Evolutionary conservation across 2,329 filamentous ascomycete species (phyloP), one percentile per base, ranked within the genome.

Genomic region (Pestalotiopsis sp.): DNA sequence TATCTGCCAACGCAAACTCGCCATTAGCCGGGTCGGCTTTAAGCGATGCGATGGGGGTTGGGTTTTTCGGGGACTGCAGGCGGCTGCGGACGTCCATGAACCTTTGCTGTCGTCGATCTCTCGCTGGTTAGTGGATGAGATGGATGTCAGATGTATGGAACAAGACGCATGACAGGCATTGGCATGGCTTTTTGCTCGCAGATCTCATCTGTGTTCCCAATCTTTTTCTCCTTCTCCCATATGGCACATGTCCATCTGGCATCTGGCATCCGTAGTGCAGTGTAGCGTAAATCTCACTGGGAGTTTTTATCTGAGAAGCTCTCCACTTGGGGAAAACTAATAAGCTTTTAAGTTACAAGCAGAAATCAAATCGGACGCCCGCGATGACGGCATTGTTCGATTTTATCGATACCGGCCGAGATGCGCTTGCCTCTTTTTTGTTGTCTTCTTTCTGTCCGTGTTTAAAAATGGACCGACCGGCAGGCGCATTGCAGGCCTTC

Each of bases 331-430:
- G 13, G 13, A 5, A 49, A n/a, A n/a, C 45, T 52, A 52, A 52
- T 52, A 52, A 52, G 45, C 45, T 52, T 52, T 52, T 36, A 36
- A 36, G 49, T 20, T 20, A 17, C 49, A 56, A 59, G 57, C 27
- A 59, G 23, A n/a, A 36, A 36, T 36, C 7, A 36, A 36, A 14
- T 38, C 38, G n/a, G 23, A 11, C 36, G 39, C 20, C 20, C 45
- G 45, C 45, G 12, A 64, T 64, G 61, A 64, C 61, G 61, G 61
- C 39, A 64, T 64, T 31, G 38, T 52, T 39, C 38, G 38, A 64
- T 27, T 62, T n/a, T 64, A 52, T 52, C 61, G 38, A 64, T 38
- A 49, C 39, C 61, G 38, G 61, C 39, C 38, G 36, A 7, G 61
- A n/a, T 49, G 61, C 36, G 39, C 39, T 25, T 49, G 38, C 49